phyloP scores from a whole-genome alignment of 192 early-diverging fungal genomes.

The Martensiomyces pterosporus region DNA sequence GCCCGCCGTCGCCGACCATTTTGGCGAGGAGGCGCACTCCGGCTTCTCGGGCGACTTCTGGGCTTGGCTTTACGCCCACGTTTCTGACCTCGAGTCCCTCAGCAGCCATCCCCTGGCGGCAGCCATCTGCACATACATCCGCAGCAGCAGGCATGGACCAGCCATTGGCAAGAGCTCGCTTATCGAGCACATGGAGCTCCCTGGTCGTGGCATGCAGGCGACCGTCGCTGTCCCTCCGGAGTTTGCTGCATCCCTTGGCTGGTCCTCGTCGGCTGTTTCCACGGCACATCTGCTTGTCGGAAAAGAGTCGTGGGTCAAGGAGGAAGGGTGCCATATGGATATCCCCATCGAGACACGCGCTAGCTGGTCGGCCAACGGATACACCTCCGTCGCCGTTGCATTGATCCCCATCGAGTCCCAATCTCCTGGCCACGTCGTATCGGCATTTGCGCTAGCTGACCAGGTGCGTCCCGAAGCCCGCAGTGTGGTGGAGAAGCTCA shows the following conservation, averaged over 20 bases:
- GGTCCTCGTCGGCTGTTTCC: constrained; percentile 11
- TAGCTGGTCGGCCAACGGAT: constrained; percentile 57
- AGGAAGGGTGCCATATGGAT: constrained; percentile 51
- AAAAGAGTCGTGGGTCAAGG: constrained; percentile 63
- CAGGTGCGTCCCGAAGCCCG: constrained; percentile 75
- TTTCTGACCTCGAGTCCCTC: constrained; percentile 69
- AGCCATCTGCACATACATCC: constrained; percentile 60
- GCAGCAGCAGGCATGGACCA: constrained; percentile 10
- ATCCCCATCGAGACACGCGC: constrained; percentile 28
- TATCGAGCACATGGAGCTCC: constrained; percentile 37
- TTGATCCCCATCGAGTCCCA: constrained; percentile 42
- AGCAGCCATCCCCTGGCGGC: constrained; percentile 88
- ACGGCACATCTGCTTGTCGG: constrained; percentile 57
- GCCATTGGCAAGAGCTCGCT: constrained; percentile 3
- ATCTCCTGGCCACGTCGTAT: constrained; percentile 53
- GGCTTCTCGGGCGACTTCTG: constrained; percentile 43
- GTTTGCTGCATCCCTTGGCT: constrained; percentile 16
- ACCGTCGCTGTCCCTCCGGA: constrained; percentile 21
- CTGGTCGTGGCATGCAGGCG: constrained; percentile 42
- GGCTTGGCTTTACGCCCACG: constrained; percentile 42
- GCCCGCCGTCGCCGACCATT: constrained; percentile 54
- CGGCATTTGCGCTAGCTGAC: constrained; percentile 78
- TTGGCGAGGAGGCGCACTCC: constrained; percentile 15
- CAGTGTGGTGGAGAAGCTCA: constrained; percentile 64
- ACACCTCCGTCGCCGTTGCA: constrained; percentile 53